Conservation (phyloP, 2,329 filamentous ascomycete species). For the Hypoxylon sp. region DNA sequence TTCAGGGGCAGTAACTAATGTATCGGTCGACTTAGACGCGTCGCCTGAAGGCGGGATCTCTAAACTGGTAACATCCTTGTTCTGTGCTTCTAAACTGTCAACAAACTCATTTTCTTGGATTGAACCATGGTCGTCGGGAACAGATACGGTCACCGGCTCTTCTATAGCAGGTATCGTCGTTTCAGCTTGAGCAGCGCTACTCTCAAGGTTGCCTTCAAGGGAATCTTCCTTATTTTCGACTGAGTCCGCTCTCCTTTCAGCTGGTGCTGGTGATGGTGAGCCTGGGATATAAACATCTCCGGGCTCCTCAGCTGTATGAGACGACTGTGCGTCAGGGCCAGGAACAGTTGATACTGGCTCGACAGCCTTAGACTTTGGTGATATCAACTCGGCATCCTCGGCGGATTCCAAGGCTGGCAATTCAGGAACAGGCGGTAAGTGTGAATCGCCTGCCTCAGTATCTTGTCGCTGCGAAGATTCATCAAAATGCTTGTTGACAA, state of each 20-base stretch:
- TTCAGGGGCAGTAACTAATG: constrained; percentile 24
- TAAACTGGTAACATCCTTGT: constrained; percentile 13
- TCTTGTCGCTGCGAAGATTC: constrained; percentile 18
- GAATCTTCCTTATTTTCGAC: constrained; percentile 22
- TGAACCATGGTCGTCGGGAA: constrained; percentile 14
- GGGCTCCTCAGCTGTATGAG: constrained; percentile 53
- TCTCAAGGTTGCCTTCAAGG: constrained; percentile 18
- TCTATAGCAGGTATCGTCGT: constrained; percentile 7
- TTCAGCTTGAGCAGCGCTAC: constrained; percentile 14
- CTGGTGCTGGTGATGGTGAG: constrained; percentile 35
- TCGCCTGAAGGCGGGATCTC: constrained; percentile 20
- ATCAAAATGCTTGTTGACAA: constrained; percentile 11
- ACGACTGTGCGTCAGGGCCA: constrained; percentile 61
- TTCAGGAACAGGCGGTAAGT: constrained; percentile 40
- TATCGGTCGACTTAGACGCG: constrained; percentile 15
- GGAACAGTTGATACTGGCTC: constrained; percentile 61
- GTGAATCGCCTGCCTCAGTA: constrained; percentile 23
- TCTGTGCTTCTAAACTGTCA: constrained; percentile 16
- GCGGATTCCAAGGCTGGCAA: constrained; percentile 26
- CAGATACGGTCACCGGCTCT: constrained; percentile 23
- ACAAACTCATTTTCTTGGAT: constrained; percentile 18
- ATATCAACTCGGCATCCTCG: constrained; percentile 41
- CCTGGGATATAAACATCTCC: constrained; percentile 33
- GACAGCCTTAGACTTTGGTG: constrained; percentile 56
- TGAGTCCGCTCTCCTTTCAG: constrained; percentile 21